Percentiles rank a stretch among this genome's conserved stretches.
Evolutionary conservation across 2,329 filamentous ascomycete genomes (phyloP).

Genomic region (Colletotrichum noveboracense): DNA sequence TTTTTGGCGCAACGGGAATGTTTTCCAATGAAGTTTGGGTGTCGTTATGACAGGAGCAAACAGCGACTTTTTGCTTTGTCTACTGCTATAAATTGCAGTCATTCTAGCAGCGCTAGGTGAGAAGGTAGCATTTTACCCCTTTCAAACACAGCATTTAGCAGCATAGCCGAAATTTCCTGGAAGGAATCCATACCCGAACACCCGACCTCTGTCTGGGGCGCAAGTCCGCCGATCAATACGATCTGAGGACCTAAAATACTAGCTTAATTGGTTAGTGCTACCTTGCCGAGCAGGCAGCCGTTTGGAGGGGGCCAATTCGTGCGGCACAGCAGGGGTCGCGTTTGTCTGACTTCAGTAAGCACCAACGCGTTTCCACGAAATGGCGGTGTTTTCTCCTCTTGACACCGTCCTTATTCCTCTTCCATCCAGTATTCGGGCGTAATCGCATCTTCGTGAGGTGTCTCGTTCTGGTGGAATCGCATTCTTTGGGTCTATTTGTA

Average conservation of each 20-base stretch:
- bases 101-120: background rate
- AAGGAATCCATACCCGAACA: background rate
- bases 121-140: background rate
- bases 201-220: background rate
- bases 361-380: background rate
- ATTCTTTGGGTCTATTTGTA: background rate
- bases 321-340: background rate
- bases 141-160: background rate
- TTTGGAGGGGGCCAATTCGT: background rate
- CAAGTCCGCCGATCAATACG: background rate
- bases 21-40: background rate
- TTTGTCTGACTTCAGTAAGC: background rate
- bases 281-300: background rate
- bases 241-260: background rate
- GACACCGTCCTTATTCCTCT: background rate
- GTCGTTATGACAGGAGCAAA: background rate
- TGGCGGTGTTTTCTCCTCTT: background rate
- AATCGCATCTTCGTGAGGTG: background rate
- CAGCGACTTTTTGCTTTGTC: background rate
- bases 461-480: background rate
- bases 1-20: background rate
- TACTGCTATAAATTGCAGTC: background rate
- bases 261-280: background rate
- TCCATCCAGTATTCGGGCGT: background rate
- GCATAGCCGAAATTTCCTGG: background rate